These are phyloP conservation scores for Huntiella savannae DNA, from an alignment of 2,329 filamentous ascomycete genomes.

Conservation along the genomic window DNA sequence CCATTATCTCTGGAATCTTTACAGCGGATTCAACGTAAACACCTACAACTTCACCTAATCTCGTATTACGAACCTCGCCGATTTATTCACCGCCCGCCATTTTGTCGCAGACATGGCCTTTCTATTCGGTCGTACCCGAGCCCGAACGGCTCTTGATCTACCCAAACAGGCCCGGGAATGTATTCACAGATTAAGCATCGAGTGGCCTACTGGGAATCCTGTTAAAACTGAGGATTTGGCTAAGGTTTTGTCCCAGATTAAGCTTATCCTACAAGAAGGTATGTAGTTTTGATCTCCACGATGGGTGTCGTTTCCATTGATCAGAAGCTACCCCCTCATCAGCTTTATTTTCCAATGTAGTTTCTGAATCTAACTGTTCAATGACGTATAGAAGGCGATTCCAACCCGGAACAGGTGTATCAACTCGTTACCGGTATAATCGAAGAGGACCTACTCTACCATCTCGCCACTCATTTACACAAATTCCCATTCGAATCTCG, in stretches of 20 bases:
- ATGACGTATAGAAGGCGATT: conserved; percentile 49
- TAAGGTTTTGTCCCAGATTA: conserved; percentile 76
- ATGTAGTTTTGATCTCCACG: conserved; percentile 15
- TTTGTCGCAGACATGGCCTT: conserved; percentile 27
- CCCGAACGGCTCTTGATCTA: conserved; percentile 32
- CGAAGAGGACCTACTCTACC: conserved; percentile 72
- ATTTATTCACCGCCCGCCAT: too few relatives aligned
- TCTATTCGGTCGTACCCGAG: conserved; percentile 33
- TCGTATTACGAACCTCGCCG: too few relatives aligned
- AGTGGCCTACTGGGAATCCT: conserved; percentile 11
- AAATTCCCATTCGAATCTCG: conserved; percentile 85
- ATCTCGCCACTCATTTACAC: conserved; percentile 66
- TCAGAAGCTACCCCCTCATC: background rate
- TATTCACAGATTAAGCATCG: conserved; percentile 13
- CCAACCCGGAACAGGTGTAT: conserved; percentile 70
- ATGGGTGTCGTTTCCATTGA: background rate
- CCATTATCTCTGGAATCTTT: too few relatives aligned
- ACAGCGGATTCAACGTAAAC: too few relatives aligned
- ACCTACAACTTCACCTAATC: too few relatives aligned
- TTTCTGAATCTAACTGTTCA: background rate
- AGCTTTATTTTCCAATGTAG: background rate
- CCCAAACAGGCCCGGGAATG: conserved; percentile 28
- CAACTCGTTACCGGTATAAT: conserved; percentile 71
- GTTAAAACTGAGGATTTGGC: conserved; percentile 67
- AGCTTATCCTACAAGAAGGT: conserved; percentile 84